These are phyloP conservation scores for Chytriomyces confervae DNA, from an alignment of 192 early-diverging fungal genomes.

Conservation along the genomic window DNA sequence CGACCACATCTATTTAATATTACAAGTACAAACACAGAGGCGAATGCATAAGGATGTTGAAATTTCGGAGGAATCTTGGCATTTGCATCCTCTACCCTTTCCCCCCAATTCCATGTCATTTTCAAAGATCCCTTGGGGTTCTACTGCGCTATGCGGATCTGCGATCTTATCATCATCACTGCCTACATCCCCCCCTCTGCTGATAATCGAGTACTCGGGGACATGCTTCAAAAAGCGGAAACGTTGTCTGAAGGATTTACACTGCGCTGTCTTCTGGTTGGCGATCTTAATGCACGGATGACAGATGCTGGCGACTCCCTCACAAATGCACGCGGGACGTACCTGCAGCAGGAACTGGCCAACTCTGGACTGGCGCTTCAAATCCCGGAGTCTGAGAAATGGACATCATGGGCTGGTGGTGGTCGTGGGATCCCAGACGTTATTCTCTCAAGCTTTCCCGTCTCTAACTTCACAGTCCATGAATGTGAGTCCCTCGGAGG, in stretches of 20 bases:
- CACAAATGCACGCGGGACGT: not conserved
- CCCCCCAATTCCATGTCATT: no score
- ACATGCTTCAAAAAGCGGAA: not conserved
- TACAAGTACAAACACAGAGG: not conserved
- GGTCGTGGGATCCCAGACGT: slow-evolving; percentile 8
- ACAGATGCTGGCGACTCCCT: slow-evolving; percentile 2
- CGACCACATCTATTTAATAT: slow-evolving; percentile 9
- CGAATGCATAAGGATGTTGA: not conserved
- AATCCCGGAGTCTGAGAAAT: not conserved
- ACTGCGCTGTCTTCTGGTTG: not conserved
- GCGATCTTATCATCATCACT: not conserved
- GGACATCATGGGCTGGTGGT: not conserved
- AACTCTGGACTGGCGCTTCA: not conserved
- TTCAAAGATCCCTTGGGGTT: no score
- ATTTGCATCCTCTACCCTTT: not conserved
- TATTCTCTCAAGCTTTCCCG: not conserved
- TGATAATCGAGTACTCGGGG: not conserved
- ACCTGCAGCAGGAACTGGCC: not conserved
- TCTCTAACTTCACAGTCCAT: not conserved
- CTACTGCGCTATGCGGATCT: not conserved
- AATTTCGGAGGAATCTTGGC: not conserved
- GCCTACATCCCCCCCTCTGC: not conserved
- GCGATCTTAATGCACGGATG: not conserved
- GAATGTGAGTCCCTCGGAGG: not conserved
- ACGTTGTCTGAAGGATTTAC: not conserved